Evolutionary conservation across 148 eudicot genomes (phyloP).

Genomic region (Camellia lanceoleosa): DNA sequence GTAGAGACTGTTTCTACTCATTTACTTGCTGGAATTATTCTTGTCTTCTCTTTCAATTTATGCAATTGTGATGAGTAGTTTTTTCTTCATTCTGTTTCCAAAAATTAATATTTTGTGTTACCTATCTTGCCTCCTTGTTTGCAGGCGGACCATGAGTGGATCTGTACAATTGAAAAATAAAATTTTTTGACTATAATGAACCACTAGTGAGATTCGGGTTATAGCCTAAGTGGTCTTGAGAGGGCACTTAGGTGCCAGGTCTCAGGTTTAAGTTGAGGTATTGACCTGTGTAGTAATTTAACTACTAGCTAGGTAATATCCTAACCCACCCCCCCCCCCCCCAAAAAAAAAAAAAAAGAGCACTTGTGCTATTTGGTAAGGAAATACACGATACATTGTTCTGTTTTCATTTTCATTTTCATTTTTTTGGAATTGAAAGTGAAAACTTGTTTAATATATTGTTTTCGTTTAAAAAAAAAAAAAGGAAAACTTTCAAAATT

Average conservation of each 20-base stretch:
- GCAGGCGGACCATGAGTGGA: not conserved
- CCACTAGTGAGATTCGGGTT: not conserved
- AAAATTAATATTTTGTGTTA: not conserved
- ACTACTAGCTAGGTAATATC: no score
- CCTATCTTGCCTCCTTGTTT: not conserved
- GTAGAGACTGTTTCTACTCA: constrained; percentile 95
- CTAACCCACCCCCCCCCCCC: no score
- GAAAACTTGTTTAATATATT: no score
- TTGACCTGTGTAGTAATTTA: no score
- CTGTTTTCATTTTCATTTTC: not conserved
- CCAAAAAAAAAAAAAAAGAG: no score
- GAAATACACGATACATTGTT: not conserved
- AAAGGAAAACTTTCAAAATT: no score
- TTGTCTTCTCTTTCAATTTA: constrained; percentile 75
- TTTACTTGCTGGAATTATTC: constrained; percentile 62
- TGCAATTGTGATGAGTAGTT: constrained; percentile 70
- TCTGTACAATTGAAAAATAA: not conserved
- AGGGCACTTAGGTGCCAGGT: no score
- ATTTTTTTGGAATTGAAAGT: no score
- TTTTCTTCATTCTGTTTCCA: not conserved
- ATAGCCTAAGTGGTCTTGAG: no score
- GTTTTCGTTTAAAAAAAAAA: no score
- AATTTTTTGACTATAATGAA: not conserved
- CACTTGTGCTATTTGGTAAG: not conserved
- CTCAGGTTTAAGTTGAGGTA: no score